Conservation (phyloP, 2,329 filamentous ascomycete genomes). For the Atkinsonella texensis region DNA sequence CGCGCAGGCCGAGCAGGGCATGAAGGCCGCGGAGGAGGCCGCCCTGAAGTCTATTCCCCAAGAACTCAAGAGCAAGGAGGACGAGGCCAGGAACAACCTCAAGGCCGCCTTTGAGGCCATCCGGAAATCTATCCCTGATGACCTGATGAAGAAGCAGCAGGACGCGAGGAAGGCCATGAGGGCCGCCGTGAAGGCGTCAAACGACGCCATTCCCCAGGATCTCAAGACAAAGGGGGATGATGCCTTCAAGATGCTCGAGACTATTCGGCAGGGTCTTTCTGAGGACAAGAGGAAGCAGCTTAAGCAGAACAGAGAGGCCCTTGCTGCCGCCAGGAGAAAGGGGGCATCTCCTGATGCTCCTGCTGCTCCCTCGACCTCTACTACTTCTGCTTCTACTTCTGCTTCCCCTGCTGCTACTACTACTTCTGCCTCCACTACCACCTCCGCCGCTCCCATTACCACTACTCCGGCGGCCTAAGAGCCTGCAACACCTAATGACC, state of each 20-base stretch:
- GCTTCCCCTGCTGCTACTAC: no score
- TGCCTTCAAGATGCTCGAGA: neutral
- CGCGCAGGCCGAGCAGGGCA: neutral
- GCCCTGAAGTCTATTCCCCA: neutral
- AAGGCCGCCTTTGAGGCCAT: neutral
- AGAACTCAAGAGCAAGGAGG: neutral
- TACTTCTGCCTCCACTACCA: no score
- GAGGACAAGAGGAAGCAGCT: conserved; percentile 1
- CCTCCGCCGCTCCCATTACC: no score
- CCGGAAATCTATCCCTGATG: neutral
- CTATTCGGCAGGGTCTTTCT: neutral
- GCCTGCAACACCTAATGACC: no score
- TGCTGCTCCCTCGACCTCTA: no score
- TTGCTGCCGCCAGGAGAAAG: neutral
- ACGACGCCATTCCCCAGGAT: conserved; percentile 1
- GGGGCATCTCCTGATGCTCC: neutral
- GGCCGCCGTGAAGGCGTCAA: neutral
- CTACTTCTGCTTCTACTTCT: no score
- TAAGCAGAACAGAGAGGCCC: neutral
- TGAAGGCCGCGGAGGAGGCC: neutral
- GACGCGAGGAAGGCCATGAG: neutral
- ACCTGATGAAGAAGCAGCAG: neutral
- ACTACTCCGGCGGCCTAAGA: no score
- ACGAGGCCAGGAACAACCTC: neutral
- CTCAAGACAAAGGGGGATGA: conserved; percentile 3